Evolutionary conservation across 208 protist species (phyloP).

Genomic region (Trypanosoma theileri): DNA sequence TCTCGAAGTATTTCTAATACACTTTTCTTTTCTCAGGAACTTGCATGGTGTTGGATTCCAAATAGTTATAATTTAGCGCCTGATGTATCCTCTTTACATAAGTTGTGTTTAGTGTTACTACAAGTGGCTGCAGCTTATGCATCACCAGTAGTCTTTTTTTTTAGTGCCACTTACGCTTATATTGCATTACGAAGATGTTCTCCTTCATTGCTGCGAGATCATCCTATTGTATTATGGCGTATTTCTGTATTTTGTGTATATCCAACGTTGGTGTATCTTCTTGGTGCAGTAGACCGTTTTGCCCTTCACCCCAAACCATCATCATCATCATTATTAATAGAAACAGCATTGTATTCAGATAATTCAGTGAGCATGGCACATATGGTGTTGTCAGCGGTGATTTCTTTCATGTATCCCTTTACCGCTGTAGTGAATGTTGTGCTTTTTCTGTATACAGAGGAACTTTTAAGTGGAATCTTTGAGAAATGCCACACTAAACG

Average conservation of each 20-base stretch:
- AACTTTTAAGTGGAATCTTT: conserved; percentile 4
- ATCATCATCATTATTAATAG: not conserved
- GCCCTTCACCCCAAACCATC: not conserved
- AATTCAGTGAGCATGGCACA: not conserved
- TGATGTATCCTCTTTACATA: not conserved
- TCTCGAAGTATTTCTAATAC: not conserved
- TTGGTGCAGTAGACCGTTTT: conserved; percentile 17
- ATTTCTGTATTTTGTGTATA: conserved; percentile 19
- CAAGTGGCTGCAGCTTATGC: conserved; percentile 13
- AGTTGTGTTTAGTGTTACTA: not conserved
- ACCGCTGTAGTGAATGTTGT: conserved; percentile 10
- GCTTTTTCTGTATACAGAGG: conserved; percentile 22
- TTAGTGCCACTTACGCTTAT: conserved; percentile 20
- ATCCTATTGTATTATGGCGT: conserved; percentile 19
- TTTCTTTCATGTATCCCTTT: conserved; percentile 25
- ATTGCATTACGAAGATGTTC: conserved; percentile 1
- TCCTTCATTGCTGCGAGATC: conserved; percentile 12
- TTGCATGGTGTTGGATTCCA: conserved; percentile 30
- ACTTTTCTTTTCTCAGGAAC: conserved; percentile 19
- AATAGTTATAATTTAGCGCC: not conserved
- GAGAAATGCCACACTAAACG: not conserved
- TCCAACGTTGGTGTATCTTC: conserved; percentile 11
- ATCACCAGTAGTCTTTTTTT: conserved; percentile 8
- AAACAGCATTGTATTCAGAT: not conserved
- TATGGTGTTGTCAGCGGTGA: not conserved